Percentiles rank a stretch among this genome's conserved stretches.
Evolutionary conservation across 2,329 filamentous ascomycete genomes (phyloP).

Genomic region (Cladophialophora exuberans): DNA sequence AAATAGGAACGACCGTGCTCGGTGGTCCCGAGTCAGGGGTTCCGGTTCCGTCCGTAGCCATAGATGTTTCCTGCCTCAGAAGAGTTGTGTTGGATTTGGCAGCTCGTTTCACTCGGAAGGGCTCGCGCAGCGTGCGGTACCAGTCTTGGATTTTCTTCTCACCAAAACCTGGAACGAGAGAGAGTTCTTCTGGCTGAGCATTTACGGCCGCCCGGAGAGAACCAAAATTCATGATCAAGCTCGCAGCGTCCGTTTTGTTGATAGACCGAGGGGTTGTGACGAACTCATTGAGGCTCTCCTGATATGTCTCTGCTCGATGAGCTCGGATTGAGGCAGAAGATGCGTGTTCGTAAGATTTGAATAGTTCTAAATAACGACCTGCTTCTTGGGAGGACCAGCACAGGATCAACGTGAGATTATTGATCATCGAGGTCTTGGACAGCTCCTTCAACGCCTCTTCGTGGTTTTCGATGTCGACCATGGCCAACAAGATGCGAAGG

Average conservation of each 20-base stretch:
- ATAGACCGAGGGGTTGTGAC: constrained; percentile 86
- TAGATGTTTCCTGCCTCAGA: constrained; percentile 18
- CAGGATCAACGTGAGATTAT: constrained; percentile 87
- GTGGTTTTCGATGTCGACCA: constrained; percentile 95
- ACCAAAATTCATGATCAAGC: constrained; percentile 88
- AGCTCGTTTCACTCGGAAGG: constrained; percentile 76
- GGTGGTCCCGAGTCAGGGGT: constrained; percentile 34
- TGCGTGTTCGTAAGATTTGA: constrained; percentile 91
- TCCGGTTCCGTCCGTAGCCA: background rate
- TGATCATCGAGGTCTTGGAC: constrained; percentile 88
- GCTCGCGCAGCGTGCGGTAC: constrained; percentile 79
- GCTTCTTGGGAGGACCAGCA: constrained; percentile 96
- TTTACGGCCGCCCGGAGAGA: constrained; percentile 86
- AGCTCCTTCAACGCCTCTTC: constrained; percentile 88
- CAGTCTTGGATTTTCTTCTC: constrained; percentile 91
- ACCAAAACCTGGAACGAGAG: constrained; percentile 87
- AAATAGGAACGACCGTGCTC: constrained; percentile 34
- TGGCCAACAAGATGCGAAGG: constrained; percentile 80
- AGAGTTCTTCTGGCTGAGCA: constrained; percentile 81
- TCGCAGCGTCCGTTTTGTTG: constrained; percentile 93
- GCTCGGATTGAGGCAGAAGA: constrained; percentile 80
- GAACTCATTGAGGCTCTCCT: constrained; percentile 87
- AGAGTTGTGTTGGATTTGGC: constrained; percentile 55
- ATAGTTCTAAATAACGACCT: constrained; percentile 89
- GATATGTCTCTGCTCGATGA: constrained; percentile 79